A percentile compares a stretch with the other conserved stretches of the same genome.
phyloP scores from a whole-genome alignment of 2,329 filamentous ascomycete species.

The Cytospora leucostoma region DNA sequence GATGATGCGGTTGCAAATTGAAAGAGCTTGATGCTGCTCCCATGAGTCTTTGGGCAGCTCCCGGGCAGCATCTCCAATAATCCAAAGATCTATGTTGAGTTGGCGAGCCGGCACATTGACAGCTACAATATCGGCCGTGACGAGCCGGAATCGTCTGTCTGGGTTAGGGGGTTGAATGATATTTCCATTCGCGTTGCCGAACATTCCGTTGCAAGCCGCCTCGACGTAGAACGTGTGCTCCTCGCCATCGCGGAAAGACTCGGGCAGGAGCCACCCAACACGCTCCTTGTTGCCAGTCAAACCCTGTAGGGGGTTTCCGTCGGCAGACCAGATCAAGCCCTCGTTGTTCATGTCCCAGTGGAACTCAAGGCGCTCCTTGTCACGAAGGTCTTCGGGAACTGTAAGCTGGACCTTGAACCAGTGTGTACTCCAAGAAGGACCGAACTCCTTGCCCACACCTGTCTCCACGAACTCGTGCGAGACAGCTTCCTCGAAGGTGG shows the following conservation, averaged over 20 bases:
- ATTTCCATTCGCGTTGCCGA: constrained; percentile 86
- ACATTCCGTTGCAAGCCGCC: constrained; percentile 99
- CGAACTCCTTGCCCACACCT: constrained; percentile 76
- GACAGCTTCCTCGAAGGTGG: constrained; percentile 83
- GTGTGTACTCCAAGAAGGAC: constrained; percentile 95
- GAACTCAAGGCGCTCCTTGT: constrained; percentile 85
- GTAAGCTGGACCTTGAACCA: constrained; percentile 89
- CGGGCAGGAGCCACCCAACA: constrained; percentile 86
- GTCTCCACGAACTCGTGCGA: constrained; percentile 74
- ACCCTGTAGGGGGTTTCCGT: constrained; percentile 89
- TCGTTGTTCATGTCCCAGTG: constrained; percentile 97
- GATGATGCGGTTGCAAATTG: constrained; percentile 85
- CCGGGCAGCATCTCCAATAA: constrained; percentile 86
- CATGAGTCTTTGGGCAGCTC: constrained; percentile 88
- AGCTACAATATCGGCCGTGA: constrained; percentile 81
- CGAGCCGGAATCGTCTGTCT: constrained; percentile 77
- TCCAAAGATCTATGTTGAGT: constrained; percentile 92
- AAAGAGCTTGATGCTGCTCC: constrained; percentile 83
- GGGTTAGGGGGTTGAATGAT: constrained; percentile 85
- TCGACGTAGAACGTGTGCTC: constrained; percentile 92
- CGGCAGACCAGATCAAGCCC: constrained; percentile 88
- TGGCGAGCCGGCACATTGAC: constrained; percentile 83
- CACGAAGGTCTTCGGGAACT: constrained; percentile 69
- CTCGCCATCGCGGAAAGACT: constrained; percentile 78
- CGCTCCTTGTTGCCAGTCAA: constrained; percentile 88